Evolutionary conservation across 2,329 filamentous ascomycete genomes (phyloP).

Genomic region (Xylaria polymorpha): DNA sequence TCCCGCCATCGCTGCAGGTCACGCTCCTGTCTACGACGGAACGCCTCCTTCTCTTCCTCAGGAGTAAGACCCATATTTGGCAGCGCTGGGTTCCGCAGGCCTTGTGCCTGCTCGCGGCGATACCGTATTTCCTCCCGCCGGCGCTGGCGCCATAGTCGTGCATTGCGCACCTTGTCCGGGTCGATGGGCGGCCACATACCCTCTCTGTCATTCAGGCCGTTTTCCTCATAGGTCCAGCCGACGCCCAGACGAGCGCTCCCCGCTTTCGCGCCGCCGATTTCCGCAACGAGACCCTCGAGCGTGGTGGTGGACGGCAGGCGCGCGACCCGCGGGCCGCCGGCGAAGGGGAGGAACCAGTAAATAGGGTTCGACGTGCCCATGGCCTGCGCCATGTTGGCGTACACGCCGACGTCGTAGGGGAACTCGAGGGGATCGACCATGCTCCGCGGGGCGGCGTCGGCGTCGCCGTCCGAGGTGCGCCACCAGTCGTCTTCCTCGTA

Average conservation of each 20-base stretch:
- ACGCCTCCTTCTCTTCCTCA: slow-evolving; percentile 62
- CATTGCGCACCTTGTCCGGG: slow-evolving; percentile 68
- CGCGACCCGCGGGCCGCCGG: slow-evolving; percentile 60
- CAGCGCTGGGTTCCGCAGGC: slow-evolving; percentile 43
- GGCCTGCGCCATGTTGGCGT: slow-evolving; percentile 76
- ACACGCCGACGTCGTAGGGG: slow-evolving; percentile 83
- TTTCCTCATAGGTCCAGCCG: slow-evolving; percentile 76
- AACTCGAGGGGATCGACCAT: slow-evolving; percentile 76
- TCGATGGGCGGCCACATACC: slow-evolving; percentile 73
- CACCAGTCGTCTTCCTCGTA: slow-evolving; percentile 52
- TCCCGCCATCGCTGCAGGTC: slow-evolving; percentile 56
- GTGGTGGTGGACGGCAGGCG: slow-evolving; percentile 45
- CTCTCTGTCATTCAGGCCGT: slow-evolving; percentile 76
- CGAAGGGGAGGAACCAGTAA: slow-evolving; percentile 76
- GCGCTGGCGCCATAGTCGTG: slow-evolving; percentile 52
- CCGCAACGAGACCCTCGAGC: slow-evolving; percentile 30
- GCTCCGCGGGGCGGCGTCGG: slow-evolving; percentile 56
- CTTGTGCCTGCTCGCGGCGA: slow-evolving; percentile 36
- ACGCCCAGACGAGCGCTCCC: slow-evolving; percentile 45
- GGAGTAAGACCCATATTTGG: slow-evolving; percentile 45
- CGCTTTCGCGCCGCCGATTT: slow-evolving; percentile 7
- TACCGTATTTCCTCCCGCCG: slow-evolving; percentile 47
- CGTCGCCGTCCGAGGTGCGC: slow-evolving; percentile 51
- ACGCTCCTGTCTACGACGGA: slow-evolving; percentile 61
- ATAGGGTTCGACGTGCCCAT: slow-evolving; percentile 77